A percentile compares a stretch with the other conserved stretches of the same genome.
These are phyloP conservation scores for Apophysomyces elegans DNA, from an alignment of 371 early-diverging fungal species.

Conservation along the genomic window DNA sequence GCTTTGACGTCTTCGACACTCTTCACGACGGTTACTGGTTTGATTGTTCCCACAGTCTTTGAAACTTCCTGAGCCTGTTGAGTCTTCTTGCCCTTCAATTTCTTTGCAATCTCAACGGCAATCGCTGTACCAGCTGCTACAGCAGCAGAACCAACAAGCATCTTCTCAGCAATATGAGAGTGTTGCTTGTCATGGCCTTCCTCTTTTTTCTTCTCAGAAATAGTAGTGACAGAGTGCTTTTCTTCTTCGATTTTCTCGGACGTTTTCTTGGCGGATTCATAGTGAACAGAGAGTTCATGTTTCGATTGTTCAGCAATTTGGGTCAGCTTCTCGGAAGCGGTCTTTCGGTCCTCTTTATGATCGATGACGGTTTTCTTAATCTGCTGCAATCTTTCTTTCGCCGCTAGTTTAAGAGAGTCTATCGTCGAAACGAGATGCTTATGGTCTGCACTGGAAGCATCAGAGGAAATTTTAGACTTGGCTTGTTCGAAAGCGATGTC, in stretches of 20 bases:
- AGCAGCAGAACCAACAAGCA: conserved; percentile 28
- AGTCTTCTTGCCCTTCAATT: conserved; percentile 25
- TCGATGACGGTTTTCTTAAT: conserved; percentile 1
- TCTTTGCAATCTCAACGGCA: conserved; percentile 32
- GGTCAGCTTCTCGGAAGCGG: conserved; percentile 1
- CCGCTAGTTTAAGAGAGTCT: neutral
- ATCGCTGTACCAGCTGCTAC: conserved; percentile 32
- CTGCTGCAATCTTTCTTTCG: neutral
- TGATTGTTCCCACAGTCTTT: neutral
- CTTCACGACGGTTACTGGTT: conserved; percentile 9
- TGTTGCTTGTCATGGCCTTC: neutral
- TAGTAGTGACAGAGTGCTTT: neutral
- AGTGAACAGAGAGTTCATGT: conserved; percentile 3
- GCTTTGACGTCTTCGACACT: conserved; percentile 26
- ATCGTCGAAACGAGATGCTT: conserved; percentile 3
- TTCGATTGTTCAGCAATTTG: conserved; percentile 8
- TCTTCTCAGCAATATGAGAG: conserved; percentile 29
- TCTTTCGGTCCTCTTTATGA: conserved; percentile 3
- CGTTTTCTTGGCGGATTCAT: conserved; percentile 2
- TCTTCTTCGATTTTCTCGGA: neutral
- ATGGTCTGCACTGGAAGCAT: conserved; percentile 1
- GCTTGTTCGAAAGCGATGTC: conserved; percentile 2
- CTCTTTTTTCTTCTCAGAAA: neutral
- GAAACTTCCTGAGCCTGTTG: neutral
- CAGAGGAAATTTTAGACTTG: conserved; percentile 2